phyloP scores from a whole-genome alignment of 768 basidiomycete genomes.

The Leccinum truebloodii region DNA sequence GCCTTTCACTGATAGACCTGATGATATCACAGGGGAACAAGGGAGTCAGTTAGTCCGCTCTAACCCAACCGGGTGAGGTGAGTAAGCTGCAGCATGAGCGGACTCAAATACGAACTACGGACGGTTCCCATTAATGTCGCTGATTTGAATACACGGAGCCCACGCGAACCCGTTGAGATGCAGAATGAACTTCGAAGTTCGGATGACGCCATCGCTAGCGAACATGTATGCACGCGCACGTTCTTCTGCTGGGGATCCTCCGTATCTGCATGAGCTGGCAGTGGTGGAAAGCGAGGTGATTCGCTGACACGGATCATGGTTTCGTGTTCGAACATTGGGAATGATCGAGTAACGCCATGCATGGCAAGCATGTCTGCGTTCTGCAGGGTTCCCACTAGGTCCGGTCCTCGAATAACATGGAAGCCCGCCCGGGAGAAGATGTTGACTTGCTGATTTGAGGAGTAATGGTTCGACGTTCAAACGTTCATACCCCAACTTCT shows the following conservation, averaged over 20 bases:
- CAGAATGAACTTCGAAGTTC: not conserved
- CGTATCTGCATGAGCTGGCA: not conserved
- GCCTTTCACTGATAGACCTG: not conserved
- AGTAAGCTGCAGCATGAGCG: not conserved
- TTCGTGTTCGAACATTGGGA: not conserved
- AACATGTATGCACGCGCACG: not conserved
- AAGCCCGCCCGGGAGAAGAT: not conserved
- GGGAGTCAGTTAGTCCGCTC: not conserved
- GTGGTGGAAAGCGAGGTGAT: not conserved
- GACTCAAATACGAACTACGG: not conserved
- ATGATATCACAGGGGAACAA: not conserved
- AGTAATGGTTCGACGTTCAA: not conserved
- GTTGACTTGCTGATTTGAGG: not conserved
- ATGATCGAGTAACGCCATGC: not conserved
- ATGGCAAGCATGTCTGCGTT: not conserved
- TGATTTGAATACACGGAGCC: not conserved
- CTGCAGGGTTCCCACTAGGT: not conserved
- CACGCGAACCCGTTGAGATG: not conserved
- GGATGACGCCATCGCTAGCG: not conserved
- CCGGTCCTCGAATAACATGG: not conserved
- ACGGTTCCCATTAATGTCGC: not conserved
- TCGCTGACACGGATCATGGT: not conserved
- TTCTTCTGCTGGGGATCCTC: not conserved
- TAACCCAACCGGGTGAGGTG: not conserved
- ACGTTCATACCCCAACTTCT: not conserved